phyloP scores from a whole-genome alignment of 345 rosid species.

The Eucalyptus tenuipes region DNA sequence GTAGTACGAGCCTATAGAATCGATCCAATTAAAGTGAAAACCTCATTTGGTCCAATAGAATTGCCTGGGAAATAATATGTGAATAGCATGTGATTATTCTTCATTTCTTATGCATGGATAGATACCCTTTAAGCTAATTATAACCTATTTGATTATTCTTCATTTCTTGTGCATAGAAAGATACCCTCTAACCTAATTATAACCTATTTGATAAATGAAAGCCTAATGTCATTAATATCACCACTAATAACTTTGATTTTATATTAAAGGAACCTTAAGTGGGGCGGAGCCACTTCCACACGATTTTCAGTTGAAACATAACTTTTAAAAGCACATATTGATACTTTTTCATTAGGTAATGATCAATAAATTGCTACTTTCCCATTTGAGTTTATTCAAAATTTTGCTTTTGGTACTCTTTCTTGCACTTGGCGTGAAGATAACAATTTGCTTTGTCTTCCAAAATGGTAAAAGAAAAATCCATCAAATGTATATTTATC shows the following conservation, averaged over 20 bases:
- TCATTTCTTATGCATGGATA: neutral
- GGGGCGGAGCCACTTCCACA: neutral
- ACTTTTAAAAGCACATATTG: neutral
- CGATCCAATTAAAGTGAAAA: neutral
- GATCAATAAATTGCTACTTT: neutral
- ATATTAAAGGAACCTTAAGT: neutral
- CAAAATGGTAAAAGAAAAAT: neutral
- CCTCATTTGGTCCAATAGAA: neutral
- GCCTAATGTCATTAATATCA: neutral
- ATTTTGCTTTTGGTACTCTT: neutral
- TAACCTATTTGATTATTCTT: neutral
- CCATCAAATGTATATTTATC: neutral
- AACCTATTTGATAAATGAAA: too few relatives aligned
- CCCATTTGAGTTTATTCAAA: neutral
- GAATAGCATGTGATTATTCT: neutral
- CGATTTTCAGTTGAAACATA: neutral
- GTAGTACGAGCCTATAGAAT: neutral
- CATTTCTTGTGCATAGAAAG: neutral
- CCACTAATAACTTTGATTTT: neutral
- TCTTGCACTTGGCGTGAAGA: neutral
- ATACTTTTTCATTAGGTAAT: neutral
- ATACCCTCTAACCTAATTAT: neutral
- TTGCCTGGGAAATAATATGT: neutral
- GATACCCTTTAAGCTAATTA: neutral
- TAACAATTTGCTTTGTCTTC: neutral